Percentiles rank a stretch among this genome's conserved stretches.
Evolutionary conservation across 1,284 basidiomycete genomes (phyloP).

Genomic region (Puccinia horiana): DNA sequence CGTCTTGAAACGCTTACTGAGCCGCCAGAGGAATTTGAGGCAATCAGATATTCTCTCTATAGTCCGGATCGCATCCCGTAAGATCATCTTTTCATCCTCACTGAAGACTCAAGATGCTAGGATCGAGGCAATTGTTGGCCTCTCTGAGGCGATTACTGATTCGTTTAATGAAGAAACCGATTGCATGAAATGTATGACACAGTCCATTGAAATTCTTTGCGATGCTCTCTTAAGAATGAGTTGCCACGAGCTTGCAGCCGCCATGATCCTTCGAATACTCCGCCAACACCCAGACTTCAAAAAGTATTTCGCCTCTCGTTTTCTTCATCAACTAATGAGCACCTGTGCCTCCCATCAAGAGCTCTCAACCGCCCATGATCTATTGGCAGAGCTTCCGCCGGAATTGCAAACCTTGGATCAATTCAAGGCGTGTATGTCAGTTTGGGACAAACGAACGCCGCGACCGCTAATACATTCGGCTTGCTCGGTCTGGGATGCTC

Average conservation of each 20-base stretch:
- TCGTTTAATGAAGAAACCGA: conserved; percentile 29
- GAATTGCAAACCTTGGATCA: conserved; percentile 35
- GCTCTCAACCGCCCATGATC: conserved; percentile 26
- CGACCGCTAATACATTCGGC: conserved; percentile 23
- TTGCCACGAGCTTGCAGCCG: conserved; percentile 13
- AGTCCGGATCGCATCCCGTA: conserved; percentile 31
- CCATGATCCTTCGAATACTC: conserved; percentile 30
- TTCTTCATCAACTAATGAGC: conserved; percentile 37
- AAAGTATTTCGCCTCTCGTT: conserved; percentile 17
- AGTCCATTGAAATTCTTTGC: conserved; percentile 16
- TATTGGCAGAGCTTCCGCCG: conserved; percentile 24
- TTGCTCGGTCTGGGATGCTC: conserved; percentile 35
- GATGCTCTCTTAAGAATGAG: conserved; percentile 38
- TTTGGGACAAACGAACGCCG: conserved; percentile 45
- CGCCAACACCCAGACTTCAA: background rate
- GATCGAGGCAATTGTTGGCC: conserved; percentile 3
- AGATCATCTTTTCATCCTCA: conserved; percentile 39
- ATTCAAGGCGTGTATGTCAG: conserved; percentile 41
- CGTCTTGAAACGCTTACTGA: conserved; percentile 22
- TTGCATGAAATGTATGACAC: conserved; percentile 1
- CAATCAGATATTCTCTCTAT: conserved; percentile 21
- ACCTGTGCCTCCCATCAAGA: conserved; percentile 46
- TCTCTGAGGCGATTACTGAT: background rate
- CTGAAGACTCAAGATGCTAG: conserved; percentile 31
- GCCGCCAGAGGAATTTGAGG: conserved; percentile 11